Evolutionary conservation across 2,329 filamentous ascomycete species (phyloP).

Genomic region (Scedosporium minutisporum): DNA sequence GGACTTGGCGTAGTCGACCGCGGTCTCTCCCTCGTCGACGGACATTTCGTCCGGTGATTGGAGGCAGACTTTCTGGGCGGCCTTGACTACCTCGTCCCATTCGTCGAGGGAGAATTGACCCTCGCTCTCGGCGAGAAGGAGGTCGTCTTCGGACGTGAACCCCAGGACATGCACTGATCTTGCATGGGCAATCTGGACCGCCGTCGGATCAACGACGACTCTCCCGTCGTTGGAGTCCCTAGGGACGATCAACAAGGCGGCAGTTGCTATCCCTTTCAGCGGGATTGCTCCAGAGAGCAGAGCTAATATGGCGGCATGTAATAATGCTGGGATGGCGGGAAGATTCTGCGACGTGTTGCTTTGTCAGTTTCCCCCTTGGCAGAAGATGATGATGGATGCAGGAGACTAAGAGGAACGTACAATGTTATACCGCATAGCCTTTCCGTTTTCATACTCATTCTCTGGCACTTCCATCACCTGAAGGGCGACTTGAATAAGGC

Average conservation of each 20-base stretch:
- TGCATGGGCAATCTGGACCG: slow-evolving; percentile 50
- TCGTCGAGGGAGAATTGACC: slow-evolving; percentile 65
- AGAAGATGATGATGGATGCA: background rate
- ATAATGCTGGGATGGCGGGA: slow-evolving; percentile 66
- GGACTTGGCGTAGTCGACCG: slow-evolving; percentile 29
- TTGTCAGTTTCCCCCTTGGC: background rate
- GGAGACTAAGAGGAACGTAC: slow-evolving; percentile 31
- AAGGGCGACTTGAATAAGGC: slow-evolving; percentile 71
- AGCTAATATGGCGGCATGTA: slow-evolving; percentile 70
- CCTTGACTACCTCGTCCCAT: slow-evolving; percentile 63
- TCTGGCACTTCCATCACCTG: slow-evolving; percentile 63
- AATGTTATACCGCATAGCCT: slow-evolving; percentile 48
- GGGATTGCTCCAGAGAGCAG: slow-evolving; percentile 77
- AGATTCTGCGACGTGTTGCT: slow-evolving; percentile 49
- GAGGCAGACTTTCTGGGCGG: slow-evolving; percentile 58
- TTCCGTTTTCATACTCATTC: slow-evolving; percentile 53
- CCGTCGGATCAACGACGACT: slow-evolving; percentile 51
- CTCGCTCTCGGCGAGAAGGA: slow-evolving; percentile 73
- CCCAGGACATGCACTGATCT: slow-evolving; percentile 73
- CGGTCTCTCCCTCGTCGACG: slow-evolving; percentile 34
- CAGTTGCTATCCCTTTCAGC: slow-evolving; percentile 60
- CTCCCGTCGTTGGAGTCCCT: slow-evolving; percentile 26
- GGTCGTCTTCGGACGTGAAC: slow-evolving; percentile 63
- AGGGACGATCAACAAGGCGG: slow-evolving; percentile 53
- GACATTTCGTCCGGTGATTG: slow-evolving; percentile 23